Percentiles rank a stretch among this genome's conserved stretches.
These are phyloP conservation scores for Rhizophora mangle DNA, from an alignment of 345 rosid genomes.

Conservation along the genomic window DNA sequence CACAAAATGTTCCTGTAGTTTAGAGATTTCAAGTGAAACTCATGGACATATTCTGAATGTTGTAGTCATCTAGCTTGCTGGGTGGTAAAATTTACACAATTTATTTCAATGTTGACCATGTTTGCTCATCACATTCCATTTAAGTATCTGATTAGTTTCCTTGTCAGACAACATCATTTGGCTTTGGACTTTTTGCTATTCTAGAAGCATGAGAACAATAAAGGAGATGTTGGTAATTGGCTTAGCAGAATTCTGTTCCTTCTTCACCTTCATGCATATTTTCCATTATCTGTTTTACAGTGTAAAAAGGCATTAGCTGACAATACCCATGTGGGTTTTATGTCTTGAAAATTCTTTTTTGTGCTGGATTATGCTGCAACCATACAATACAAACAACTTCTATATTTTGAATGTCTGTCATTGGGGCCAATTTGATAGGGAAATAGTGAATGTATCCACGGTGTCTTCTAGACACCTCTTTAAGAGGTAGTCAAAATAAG, in stretches of 20 bases:
- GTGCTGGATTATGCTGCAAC: not conserved
- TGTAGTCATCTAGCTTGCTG: slow-evolving; percentile 72
- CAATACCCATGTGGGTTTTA: not conserved
- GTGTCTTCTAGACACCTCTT: not conserved
- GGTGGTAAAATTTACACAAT: slow-evolving; percentile 58
- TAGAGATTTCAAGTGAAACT: slow-evolving; percentile 78
- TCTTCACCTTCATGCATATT: not conserved
- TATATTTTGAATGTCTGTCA: not conserved
- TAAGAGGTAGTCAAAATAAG: not conserved
- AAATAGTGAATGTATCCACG: not conserved
- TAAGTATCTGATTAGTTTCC: slow-evolving; percentile 2
- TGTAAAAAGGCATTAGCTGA: not conserved
- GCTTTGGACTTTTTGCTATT: not conserved
- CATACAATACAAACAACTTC: not conserved
- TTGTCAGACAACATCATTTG: slow-evolving; percentile 3
- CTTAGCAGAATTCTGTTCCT: not conserved
- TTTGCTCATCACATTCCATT: slow-evolving; percentile 6
- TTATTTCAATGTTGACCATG: slow-evolving; percentile 4
- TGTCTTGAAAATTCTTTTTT: not conserved
- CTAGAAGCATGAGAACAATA: not conserved
- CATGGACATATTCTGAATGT: slow-evolving; percentile 70
- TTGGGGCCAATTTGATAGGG: not conserved
- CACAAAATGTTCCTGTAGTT: slow-evolving; percentile 66
- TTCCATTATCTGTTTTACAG: not conserved
- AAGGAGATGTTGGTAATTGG: not conserved